A percentile compares a stretch with the other conserved stretches of the same genome.
Evolutionary conservation across 371 early-diverging fungal species (phyloP).

Genomic region (Mortierella sp.): DNA sequence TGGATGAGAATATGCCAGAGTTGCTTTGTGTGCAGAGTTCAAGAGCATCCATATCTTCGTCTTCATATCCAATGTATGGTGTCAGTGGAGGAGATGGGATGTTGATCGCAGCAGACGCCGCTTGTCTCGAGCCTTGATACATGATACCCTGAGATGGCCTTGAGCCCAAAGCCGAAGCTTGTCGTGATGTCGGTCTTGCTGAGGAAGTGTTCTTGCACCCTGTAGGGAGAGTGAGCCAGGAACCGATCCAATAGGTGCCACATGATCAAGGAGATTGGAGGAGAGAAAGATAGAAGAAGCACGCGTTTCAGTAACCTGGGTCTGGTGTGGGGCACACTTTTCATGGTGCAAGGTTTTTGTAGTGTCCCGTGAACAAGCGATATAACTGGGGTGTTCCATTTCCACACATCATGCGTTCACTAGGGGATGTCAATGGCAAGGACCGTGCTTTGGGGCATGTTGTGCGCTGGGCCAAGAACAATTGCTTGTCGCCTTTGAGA

Average conservation of each 20-base stretch:
- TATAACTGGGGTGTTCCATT: too few relatives aligned
- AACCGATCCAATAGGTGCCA: background rate
- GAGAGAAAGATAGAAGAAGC: background rate
- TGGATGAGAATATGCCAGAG: conserved; percentile 18
- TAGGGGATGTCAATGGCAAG: too few relatives aligned
- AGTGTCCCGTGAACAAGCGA: too few relatives aligned
- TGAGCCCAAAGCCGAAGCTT: conserved; percentile 5
- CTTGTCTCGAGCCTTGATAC: conserved; percentile 17
- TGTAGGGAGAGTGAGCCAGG: background rate
- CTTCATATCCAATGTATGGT: conserved; percentile 15
- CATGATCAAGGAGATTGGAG: background rate
- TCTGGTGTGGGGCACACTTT: background rate
- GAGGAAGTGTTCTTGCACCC: conserved; percentile 6
- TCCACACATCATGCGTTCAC: too few relatives aligned
- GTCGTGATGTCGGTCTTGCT: conserved; percentile 1
- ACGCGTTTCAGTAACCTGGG: background rate
- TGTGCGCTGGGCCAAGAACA: background rate
- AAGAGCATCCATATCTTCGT: conserved; percentile 3
- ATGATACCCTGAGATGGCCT: background rate
- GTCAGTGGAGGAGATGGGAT: conserved; percentile 45
- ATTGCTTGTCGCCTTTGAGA: too few relatives aligned
- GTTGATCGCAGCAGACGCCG: conserved; percentile 29
- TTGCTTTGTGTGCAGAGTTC: background rate
- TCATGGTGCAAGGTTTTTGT: too few relatives aligned
- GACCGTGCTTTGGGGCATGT: too few relatives aligned